Conservation (phyloP, 805 yeast genomes). For the Monosporozyma unispora region DNA sequence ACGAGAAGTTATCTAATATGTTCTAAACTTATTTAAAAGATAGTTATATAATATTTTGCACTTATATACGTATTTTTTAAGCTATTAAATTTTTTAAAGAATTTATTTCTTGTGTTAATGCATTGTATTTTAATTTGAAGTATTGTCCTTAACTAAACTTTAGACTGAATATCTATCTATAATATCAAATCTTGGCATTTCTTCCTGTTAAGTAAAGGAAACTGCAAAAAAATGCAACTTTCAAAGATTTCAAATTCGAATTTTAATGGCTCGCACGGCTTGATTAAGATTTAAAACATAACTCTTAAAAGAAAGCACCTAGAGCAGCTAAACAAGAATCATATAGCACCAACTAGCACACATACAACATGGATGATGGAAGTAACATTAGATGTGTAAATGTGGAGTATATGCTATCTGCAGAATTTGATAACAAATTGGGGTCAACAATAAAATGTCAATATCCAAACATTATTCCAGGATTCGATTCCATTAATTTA, state of each 20-base stretch:
- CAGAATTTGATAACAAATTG: constrained; percentile 70
- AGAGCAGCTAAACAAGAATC: background rate
- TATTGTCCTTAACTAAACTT: no score
- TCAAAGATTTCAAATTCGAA: background rate
- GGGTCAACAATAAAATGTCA: constrained; percentile 63
- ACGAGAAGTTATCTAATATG: constrained; percentile 37
- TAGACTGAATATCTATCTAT: no score
- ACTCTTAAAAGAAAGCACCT: background rate
- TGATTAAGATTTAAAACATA: background rate
- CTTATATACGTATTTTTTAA: background rate
- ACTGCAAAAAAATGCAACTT: background rate
- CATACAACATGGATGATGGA: background rate
- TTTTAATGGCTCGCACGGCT: background rate
- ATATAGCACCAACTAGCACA: background rate
- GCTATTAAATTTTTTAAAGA: background rate
- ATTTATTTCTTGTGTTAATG: no score
- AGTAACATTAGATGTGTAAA: constrained; percentile 17
- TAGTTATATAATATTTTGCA: background rate
- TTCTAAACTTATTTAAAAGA: background rate
- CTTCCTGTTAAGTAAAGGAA: background rate
- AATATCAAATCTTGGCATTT: background rate
- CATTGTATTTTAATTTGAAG: no score
- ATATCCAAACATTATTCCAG: constrained; percentile 37
- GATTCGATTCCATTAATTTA: constrained; percentile 14
- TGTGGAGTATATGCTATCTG: constrained; percentile 52